Evolutionary conservation across 192 early-diverging fungal species (phyloP).

Genomic region (Geosiphon pyriformis): DNA sequence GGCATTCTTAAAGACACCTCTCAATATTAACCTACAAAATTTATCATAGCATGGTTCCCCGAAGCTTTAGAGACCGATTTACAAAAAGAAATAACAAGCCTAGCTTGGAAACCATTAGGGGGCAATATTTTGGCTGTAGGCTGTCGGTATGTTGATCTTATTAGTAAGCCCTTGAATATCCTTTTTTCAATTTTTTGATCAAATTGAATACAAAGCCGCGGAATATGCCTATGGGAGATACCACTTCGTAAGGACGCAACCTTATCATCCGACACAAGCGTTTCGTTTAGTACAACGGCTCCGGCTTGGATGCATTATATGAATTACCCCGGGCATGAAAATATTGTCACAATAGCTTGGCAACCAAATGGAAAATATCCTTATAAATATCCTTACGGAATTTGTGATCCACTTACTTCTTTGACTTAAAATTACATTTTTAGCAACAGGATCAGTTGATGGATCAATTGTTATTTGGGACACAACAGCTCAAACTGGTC

Average conservation of each 20-base stretch:
- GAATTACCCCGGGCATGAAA: conserved; percentile 22
- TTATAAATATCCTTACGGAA: neutral
- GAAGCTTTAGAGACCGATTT: conserved; percentile 21
- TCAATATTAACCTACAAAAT: too few species aligned
- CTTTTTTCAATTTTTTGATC: too few species aligned
- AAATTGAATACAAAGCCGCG: conserved; percentile 10
- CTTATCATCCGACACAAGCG: neutral
- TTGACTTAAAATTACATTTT: conserved; percentile 9
- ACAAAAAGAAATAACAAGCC: conserved; percentile 23
- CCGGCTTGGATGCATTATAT: conserved; percentile 24
- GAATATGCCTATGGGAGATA: conserved; percentile 24
- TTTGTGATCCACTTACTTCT: neutral
- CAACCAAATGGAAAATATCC: conserved; percentile 27
- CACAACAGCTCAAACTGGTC: conserved; percentile 10
- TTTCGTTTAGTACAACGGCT: neutral
- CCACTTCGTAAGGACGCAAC: conserved; percentile 5
- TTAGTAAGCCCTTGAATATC: too few species aligned
- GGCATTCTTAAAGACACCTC: too few species aligned
- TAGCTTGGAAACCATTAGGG: conserved; percentile 25
- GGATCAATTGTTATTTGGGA: conserved; percentile 23
- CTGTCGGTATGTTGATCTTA: conserved; percentile 11
- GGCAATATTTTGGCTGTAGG: conserved; percentile 25
- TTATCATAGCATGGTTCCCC: conserved; percentile 17
- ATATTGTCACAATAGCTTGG: conserved; percentile 21
- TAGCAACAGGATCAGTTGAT: conserved; percentile 21